phyloP scores from a whole-genome alignment of 108 stramenopile genomes.

The Poteriospumella lacustris region DNA sequence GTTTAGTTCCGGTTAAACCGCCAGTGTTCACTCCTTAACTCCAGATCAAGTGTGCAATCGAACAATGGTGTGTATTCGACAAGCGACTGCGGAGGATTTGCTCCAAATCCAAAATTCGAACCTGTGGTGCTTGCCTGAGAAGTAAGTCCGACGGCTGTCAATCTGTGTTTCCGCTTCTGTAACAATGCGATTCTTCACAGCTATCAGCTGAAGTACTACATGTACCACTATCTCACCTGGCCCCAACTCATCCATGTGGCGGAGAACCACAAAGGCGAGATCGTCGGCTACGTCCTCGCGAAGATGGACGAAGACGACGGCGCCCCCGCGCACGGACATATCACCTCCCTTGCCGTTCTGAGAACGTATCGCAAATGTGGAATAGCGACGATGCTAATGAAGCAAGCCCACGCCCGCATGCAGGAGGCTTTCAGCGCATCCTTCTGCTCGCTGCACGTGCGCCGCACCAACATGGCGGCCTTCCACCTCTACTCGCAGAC shows the following conservation, averaged over 20 bases:
- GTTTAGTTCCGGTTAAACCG: no score
- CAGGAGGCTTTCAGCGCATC: slow-evolving; percentile 78
- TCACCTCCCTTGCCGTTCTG: slow-evolving; percentile 92
- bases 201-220: slow-evolving; percentile 97
- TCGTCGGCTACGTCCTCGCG: slow-evolving; percentile 96
- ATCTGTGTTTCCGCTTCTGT: no score
- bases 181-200: no score
- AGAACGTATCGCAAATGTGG: slow-evolving; percentile 79
- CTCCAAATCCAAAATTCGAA: slow-evolving; percentile 94
- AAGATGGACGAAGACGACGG: slow-evolving; percentile 82
- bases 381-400: slow-evolving; percentile 74
- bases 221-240: slow-evolving; percentile 94
- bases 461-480: slow-evolving; percentile 90
- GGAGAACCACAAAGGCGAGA: slow-evolving; percentile 71
- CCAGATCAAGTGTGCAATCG: not conserved
- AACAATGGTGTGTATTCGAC: slow-evolving; percentile 27
- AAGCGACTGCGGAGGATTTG: slow-evolving; percentile 61
- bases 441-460: slow-evolving; percentile 93
- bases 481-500: slow-evolving; percentile 93
- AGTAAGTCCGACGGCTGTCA: no score
- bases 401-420: slow-evolving; percentile 80
- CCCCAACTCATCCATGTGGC: slow-evolving; percentile 96
- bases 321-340: slow-evolving; percentile 73
- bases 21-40: no score
- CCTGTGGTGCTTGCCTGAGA: slow-evolving; percentile 98